phyloP scores from a whole-genome alignment of 1,284 basidiomycete genomes.

The Malassezia sp. region DNA sequence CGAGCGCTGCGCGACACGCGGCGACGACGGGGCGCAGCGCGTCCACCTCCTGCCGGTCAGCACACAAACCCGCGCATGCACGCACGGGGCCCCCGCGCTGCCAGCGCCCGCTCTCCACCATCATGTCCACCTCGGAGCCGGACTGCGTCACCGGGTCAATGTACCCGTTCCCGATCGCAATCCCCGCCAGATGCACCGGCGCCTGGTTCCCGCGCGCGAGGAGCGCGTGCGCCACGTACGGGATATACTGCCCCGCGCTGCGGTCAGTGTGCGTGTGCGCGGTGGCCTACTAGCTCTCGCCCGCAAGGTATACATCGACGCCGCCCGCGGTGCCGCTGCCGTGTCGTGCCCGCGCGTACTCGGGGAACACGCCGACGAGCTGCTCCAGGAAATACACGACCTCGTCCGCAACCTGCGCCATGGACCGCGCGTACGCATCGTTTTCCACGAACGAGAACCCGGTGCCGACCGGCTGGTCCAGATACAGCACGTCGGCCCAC shows the following conservation, averaged over 20 bases:
- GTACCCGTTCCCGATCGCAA: slow-evolving; percentile 94
- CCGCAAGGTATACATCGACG: slow-evolving; percentile 52
- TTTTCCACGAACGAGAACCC: slow-evolving; percentile 83
- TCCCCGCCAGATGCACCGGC: slow-evolving; percentile 58
- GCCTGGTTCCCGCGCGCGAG: slow-evolving; percentile 56
- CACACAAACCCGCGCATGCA: no score
- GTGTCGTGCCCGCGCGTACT: slow-evolving; percentile 53
- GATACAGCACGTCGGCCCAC: slow-evolving; percentile 90
- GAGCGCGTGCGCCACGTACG: slow-evolving; percentile 61
- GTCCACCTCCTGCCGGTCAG: no score
- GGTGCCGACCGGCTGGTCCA: slow-evolving; percentile 93
- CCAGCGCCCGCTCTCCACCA: slow-evolving; percentile 66
- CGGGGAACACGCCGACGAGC: slow-evolving; percentile 83
- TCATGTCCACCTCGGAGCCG: slow-evolving; percentile 77
- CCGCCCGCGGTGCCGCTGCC: slow-evolving; percentile 54
- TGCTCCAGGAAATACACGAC: slow-evolving; percentile 72
- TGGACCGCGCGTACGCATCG: slow-evolving; percentile 63
- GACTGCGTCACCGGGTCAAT: slow-evolving; percentile 83
- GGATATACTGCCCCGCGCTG: slow-evolving; percentile 32
- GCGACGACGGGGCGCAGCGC: slow-evolving; percentile 51
- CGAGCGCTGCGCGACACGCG: slow-evolving; percentile 53
- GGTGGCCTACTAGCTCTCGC: slow-evolving; percentile 11
- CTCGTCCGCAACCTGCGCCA: slow-evolving; percentile 62
- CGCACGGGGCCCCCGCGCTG: slow-evolving; percentile 63
- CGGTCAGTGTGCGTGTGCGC: no score